Evolutionary conservation across 441 rosid genomes (phyloP).

Genomic region (Bocquillonia castaneifolia): DNA sequence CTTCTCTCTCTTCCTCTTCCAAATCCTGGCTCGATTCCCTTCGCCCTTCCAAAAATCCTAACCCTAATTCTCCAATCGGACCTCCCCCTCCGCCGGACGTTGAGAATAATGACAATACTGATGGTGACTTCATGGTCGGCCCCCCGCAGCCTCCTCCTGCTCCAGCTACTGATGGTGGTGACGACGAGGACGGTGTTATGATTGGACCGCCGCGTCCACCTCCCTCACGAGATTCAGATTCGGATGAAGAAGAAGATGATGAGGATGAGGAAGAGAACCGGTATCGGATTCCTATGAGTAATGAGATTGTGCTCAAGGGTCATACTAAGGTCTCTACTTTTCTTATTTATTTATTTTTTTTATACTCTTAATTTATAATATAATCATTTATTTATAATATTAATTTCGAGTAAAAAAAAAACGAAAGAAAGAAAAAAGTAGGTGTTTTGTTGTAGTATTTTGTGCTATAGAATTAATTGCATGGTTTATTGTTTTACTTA

Average conservation of each 20-base stretch:
- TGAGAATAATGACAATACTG: not conserved
- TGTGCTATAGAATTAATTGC: too few species aligned
- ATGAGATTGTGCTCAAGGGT: constrained; percentile 89
- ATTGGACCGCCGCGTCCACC: constrained; percentile 72
- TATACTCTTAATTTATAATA: too few species aligned
- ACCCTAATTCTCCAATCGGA: constrained; percentile 25
- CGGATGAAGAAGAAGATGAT: constrained; percentile 36
- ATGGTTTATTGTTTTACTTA: not conserved
- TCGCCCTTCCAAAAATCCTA: constrained; percentile 35
- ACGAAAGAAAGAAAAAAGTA: too few species aligned
- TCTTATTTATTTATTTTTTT: not conserved
- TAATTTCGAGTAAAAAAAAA: too few species aligned
- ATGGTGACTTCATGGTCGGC: constrained; percentile 25
- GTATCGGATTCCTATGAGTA: constrained; percentile 64
- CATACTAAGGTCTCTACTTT: constrained; percentile 38
- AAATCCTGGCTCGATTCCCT: constrained; percentile 45
- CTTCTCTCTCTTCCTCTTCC: constrained; percentile 63
- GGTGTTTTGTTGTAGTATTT: not conserved
- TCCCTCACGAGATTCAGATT: constrained; percentile 34
- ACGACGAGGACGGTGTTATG: constrained; percentile 24
- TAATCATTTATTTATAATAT: not conserved
- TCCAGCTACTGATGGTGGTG: not conserved
- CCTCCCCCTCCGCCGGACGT: constrained; percentile 27
- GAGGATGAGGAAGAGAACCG: constrained; percentile 47
- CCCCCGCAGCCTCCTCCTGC: constrained; percentile 37